These are phyloP conservation scores for Thoreauomyces humboldtii DNA, from an alignment of 192 early-diverging fungal species.

Conservation along the genomic window DNA sequence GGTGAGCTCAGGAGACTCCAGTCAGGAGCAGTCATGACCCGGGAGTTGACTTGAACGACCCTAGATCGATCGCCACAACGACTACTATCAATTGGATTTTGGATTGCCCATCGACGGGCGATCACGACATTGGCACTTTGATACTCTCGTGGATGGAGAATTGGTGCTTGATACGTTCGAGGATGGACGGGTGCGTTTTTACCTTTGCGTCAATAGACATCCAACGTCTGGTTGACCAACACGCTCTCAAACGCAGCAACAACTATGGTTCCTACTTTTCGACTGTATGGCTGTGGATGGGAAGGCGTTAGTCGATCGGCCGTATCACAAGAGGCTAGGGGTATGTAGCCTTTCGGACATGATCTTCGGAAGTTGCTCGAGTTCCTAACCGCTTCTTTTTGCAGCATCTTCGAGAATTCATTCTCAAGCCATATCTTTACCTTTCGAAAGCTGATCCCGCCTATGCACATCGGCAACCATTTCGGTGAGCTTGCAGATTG, in stretches of 20 bases:
- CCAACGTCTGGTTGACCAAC: neutral
- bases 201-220: too few species aligned
- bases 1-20: constrained; percentile 16
- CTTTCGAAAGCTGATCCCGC: constrained; percentile 38
- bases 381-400: too few species aligned
- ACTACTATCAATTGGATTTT: constrained; percentile 64
- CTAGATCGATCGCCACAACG: constrained; percentile 84
- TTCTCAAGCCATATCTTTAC: constrained; percentile 64
- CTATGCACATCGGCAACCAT: constrained; percentile 48
- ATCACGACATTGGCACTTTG: constrained; percentile 41
- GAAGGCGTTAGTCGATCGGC: constrained; percentile 51
- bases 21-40: neutral
- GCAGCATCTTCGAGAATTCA: constrained; percentile 61
- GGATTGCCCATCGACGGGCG: constrained; percentile 50
- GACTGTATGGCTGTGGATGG: constrained; percentile 69
- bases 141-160: constrained; percentile 90
- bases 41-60: too few species aligned
- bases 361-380: too few species aligned
- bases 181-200: constrained; percentile 48
- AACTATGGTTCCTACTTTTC: constrained; percentile 51
- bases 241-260: constrained; percentile 8
- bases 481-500: constrained; percentile 39
- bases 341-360: too few species aligned
- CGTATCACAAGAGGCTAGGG: constrained; percentile 68
- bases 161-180: constrained; percentile 73